Conservation (phyloP, 2,329 filamentous ascomycete species). For the Ceratocystiopsis minuta region DNA sequence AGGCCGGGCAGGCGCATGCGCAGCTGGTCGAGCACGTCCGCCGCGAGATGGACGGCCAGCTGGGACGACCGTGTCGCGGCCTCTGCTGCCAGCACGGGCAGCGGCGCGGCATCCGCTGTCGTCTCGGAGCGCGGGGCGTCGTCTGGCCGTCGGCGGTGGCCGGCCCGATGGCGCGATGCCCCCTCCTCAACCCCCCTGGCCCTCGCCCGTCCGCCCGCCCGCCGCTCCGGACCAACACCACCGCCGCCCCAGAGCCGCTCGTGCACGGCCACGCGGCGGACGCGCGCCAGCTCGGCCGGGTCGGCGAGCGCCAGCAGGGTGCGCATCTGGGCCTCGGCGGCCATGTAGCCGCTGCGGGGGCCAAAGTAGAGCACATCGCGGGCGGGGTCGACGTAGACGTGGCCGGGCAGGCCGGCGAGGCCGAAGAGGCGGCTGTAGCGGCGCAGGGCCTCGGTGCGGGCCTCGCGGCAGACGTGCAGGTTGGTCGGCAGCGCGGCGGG, state of each 20-base stretch:
- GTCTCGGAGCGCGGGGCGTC: no score
- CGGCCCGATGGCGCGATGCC: background rate
- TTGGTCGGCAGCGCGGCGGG: constrained; percentile 23
- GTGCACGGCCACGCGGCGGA: constrained; percentile 26
- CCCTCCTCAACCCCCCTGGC: background rate
- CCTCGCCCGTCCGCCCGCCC: background rate
- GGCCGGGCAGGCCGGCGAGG: constrained; percentile 22
- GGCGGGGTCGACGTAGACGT: constrained; percentile 23
- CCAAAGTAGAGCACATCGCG: constrained; percentile 31
- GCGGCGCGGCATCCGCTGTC: no score
- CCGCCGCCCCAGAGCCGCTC: constrained; percentile 18
- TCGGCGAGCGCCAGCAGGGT: constrained; percentile 25
- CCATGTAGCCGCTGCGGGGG: constrained; percentile 25
- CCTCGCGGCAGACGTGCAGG: constrained; percentile 28
- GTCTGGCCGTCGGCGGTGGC: constrained; percentile 16
- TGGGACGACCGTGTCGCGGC: no score
- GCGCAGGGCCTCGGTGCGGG: constrained; percentile 24
- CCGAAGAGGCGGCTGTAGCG: constrained; percentile 24
- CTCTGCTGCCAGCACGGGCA: no score
- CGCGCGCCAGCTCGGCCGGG: constrained; percentile 20
- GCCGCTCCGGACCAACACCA: background rate
- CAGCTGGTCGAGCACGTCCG: constrained; percentile 22
- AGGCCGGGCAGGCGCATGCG: constrained; percentile 21
- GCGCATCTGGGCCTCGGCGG: constrained; percentile 25
- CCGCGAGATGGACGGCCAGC: constrained; percentile 19